Conservation (phyloP, 768 basidiomycete species). For the Calocera viscosa region DNA sequence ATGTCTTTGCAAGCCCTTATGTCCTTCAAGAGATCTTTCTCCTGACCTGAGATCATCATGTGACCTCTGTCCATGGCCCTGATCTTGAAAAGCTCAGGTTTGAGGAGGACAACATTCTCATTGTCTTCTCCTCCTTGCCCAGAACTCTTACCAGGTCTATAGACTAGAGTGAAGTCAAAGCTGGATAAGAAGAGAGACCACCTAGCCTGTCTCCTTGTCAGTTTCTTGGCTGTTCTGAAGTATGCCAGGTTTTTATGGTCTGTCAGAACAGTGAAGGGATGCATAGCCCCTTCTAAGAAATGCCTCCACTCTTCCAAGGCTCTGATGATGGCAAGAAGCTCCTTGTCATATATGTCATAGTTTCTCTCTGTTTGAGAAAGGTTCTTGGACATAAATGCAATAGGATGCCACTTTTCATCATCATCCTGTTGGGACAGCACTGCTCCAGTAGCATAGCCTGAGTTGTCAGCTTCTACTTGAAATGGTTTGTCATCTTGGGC, state of each 20-base stretch:
- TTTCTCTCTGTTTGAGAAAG: conserved; percentile 23
- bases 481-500: not conserved
- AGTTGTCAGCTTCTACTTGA: conserved; percentile 21
- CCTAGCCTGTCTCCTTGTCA: conserved; percentile 19
- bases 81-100: not conserved
- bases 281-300: not conserved
- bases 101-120: not conserved
- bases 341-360: conserved; percentile 25
- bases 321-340: conserved; percentile 23
- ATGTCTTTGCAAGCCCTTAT: not conserved
- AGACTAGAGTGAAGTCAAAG: conserved; percentile 10
- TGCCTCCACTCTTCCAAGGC: conserved; percentile 10
- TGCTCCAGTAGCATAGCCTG: conserved; percentile 24
- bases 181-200: conserved; percentile 17
- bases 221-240: conserved; percentile 14
- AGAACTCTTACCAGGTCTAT: not conserved
- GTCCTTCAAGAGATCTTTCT: not conserved
- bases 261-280: not conserved
- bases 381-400: conserved; percentile 15
- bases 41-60: not conserved
- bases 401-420: conserved; percentile 12
- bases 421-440: conserved; percentile 23
- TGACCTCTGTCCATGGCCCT: not conserved
- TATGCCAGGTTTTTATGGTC: conserved; percentile 15
- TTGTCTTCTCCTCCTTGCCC: not conserved